A percentile compares a stretch with the other conserved stretches of the same genome.
Conservation (phyloP, 2,329 filamentous ascomycete species). For the Annulohypoxylon truncatum region DNA sequence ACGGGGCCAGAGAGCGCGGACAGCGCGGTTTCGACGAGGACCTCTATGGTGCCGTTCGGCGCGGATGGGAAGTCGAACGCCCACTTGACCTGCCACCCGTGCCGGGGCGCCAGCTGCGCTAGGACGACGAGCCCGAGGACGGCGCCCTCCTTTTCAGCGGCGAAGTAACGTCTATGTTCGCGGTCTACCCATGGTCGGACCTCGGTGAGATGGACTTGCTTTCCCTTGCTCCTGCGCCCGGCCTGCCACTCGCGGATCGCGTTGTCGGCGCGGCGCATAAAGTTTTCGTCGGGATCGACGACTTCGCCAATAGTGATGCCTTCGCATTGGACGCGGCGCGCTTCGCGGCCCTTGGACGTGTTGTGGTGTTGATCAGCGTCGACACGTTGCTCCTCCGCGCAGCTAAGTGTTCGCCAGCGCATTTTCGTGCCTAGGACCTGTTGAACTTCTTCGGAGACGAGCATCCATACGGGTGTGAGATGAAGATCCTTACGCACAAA, state of each 20-base stretch:
- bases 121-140: slow-evolving; percentile 82
- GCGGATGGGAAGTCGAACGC: slow-evolving; percentile 89
- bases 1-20: slow-evolving; percentile 67
- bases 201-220: slow-evolving; percentile 88
- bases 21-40: slow-evolving; percentile 56
- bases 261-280: not conserved
- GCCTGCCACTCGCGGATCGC: slow-evolving; percentile 79
- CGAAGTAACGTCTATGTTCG: slow-evolving; percentile 86
- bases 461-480: slow-evolving; percentile 87
- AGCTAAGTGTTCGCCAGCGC: slow-evolving; percentile 89
- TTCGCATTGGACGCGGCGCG: slow-evolving; percentile 72
- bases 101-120: slow-evolving; percentile 79
- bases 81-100: slow-evolving; percentile 96
- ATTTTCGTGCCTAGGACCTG: slow-evolving; percentile 82
- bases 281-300: not conserved
- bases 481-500: slow-evolving; percentile 75
- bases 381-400: slow-evolving; percentile 87
- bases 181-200: slow-evolving; percentile 70
- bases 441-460: slow-evolving; percentile 79
- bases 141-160: slow-evolving; percentile 75
- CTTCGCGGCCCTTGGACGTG: slow-evolving; percentile 63
- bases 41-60: slow-evolving; percentile 73
- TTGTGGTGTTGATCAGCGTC: slow-evolving; percentile 67
- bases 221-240: slow-evolving; percentile 51
- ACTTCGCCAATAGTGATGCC: slow-evolving; percentile 56